These are phyloP conservation scores for Aspergillus pseudonomiae DNA, from an alignment of 2,329 filamentous ascomycete species.

Conservation along the genomic window DNA sequence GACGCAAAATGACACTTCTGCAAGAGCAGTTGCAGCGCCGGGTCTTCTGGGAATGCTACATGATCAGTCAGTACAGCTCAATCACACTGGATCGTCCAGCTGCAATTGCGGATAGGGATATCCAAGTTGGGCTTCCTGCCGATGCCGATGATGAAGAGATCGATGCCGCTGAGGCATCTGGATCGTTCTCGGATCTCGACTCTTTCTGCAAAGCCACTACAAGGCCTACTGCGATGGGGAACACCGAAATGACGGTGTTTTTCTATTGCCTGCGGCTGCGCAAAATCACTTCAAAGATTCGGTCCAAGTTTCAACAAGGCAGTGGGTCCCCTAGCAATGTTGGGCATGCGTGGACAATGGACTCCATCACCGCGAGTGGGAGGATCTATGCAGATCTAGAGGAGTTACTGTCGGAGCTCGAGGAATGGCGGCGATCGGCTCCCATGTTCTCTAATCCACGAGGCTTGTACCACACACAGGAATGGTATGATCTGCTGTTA, in stretches of 20 bases:
- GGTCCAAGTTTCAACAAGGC: neutral
- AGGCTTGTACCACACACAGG: neutral
- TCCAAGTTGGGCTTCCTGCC: neutral
- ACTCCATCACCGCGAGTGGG: neutral
- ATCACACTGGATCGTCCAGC: conserved; percentile 47
- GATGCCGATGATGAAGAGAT: neutral
- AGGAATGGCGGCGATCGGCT: neutral
- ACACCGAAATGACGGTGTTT: neutral
- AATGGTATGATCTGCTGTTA: conserved; percentile 37
- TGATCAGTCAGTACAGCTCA: conserved; percentile 51
- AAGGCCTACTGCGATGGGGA: neutral
- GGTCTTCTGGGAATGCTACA: conserved; percentile 52
- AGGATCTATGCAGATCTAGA: neutral
- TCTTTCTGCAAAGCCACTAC: neutral
- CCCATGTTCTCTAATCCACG: neutral
- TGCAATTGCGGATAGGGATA: conserved; percentile 25
- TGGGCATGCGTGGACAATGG: neutral
- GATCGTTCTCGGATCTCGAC: neutral
- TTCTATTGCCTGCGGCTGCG: neutral
- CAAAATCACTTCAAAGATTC: neutral
- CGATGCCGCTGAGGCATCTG: neutral
- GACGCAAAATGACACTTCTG: conserved; percentile 19
- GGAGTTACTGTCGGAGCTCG: neutral
- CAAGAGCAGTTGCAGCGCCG: conserved; percentile 43
- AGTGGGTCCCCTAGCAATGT: neutral